Base-by-base conservation (phyloP, 257 asterid genomes). In the Nemophila menziesii region DNA sequence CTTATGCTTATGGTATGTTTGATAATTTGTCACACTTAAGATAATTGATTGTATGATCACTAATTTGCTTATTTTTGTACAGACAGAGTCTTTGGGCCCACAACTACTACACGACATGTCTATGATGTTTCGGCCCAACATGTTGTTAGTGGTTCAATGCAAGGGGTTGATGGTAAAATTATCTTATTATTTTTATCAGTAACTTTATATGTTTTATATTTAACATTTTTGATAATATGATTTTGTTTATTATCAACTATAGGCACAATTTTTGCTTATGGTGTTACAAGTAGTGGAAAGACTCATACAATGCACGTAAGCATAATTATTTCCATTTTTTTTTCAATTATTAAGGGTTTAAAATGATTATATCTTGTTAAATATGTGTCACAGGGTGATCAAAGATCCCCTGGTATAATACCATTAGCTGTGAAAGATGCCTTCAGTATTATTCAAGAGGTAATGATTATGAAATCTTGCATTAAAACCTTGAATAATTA, bases 271-370 rank as follows among this genome's bases (percentile, higher is more conserved):
- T 89, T 89, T 59, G 98, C 98, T 21, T 89, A 89, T 61, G 98
- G 98, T 5, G 95, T 89, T 62, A 89, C 98, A 40, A 89, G 98
- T 76, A 89, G 98, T 51, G 98, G 98, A 54, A 89, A 89, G 78
- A 89, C 98, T 52, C 98, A 89, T 63, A 89, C 98, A 70, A 89
- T 89, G 98, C 98, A 89, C 73, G 98, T 89, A 80, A 74, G 95
- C 12, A 59, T 38, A 34, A 26, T 16, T 43, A 46, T 56, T 46
- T 65, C 27, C 43, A 20, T 24, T 39, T 63, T 48, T 36, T 44
- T 8, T 46, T 40, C 5, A 12, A 33, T 29, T 19, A 50, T 33
- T 22, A 16, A 22, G 61, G 45, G 52, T 57, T 46, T 44, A 19
- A 17, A 51, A 41, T 51, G 19, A 55, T 51, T 34, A 33, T 26